Percentiles rank a stretch among this genome's conserved stretches.
These are phyloP conservation scores for Postia placenta DNA, from an alignment of 768 basidiomycete genomes.

Conservation along the genomic window DNA sequence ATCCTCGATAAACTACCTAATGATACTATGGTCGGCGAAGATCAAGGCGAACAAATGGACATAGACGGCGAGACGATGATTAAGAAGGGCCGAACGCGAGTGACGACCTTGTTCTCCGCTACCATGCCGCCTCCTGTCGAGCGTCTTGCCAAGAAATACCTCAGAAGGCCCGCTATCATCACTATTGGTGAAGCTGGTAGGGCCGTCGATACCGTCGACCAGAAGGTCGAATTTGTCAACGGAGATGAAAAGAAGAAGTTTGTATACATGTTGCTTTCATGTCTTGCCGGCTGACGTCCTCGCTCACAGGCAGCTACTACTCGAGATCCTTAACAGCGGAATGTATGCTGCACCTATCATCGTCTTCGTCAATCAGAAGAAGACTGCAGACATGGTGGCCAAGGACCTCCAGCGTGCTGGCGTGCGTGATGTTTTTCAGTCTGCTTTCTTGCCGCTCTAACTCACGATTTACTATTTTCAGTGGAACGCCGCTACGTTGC, in stretches of 20 bases:
- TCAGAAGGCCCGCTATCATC: constrained; percentile 88
- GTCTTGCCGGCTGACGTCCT: neutral
- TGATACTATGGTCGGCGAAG: constrained; percentile 85
- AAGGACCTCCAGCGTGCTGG: constrained; percentile 89
- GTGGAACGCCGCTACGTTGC: constrained; percentile 89
- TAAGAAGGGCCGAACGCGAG: constrained; percentile 74
- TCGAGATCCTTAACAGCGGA: constrained; percentile 90
- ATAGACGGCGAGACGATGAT: constrained; percentile 61
- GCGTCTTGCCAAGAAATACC: constrained; percentile 89
- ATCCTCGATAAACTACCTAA: constrained; percentile 90
- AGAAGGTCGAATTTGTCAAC: constrained; percentile 86
- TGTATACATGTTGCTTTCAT: constrained; percentile 17
- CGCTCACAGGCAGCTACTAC: constrained; percentile 58
- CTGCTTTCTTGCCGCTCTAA: neutral
- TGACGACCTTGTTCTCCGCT: constrained; percentile 96
- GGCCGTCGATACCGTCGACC: constrained; percentile 97
- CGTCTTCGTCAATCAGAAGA: constrained; percentile 99
- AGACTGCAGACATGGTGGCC: constrained; percentile 96
- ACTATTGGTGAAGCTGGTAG: constrained; percentile 98
- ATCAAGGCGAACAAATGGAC: constrained; percentile 69
- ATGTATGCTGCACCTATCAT: constrained; percentile 88
- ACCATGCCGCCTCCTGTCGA: constrained; percentile 99
- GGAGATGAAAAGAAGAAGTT: constrained; percentile 98
- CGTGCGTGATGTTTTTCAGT: constrained; percentile 38
- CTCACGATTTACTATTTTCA: constrained; percentile 23